phyloP scores from a whole-genome alignment of 192 early-diverging fungal species.

The Linnemannia zychae region DNA sequence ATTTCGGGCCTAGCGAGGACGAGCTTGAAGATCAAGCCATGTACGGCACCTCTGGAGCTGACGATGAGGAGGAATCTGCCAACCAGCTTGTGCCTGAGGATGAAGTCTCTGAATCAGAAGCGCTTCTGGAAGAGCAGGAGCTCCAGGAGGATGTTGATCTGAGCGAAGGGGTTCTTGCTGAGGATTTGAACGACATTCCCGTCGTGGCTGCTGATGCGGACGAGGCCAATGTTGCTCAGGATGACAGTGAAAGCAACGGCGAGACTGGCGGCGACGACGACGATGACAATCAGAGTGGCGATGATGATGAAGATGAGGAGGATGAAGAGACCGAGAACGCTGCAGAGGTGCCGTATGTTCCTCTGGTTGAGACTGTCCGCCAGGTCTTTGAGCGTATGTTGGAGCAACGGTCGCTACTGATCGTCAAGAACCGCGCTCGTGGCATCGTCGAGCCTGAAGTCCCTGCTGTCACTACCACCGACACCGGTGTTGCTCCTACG shows the following conservation, averaged over 20 bases:
- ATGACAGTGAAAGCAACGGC: neutral
- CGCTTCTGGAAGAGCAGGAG: conserved; percentile 29
- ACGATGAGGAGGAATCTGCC: neutral
- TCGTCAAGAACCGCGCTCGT: conserved; percentile 52
- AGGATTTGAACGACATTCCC: conserved; percentile 32
- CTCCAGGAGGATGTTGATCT: conserved; percentile 32
- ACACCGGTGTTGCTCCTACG: neutral
- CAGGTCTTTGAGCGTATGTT: conserved; percentile 54
- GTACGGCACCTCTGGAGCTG: neutral
- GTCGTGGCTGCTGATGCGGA: neutral
- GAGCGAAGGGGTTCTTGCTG: conserved; percentile 23
- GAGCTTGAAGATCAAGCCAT: conserved; percentile 10
- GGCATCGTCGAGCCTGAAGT: conserved; percentile 30
- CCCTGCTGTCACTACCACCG: neutral
- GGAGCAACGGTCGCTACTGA: conserved; percentile 34
- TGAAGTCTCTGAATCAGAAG: conserved; percentile 44
- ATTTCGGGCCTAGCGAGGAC: neutral
- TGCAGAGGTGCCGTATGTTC: conserved; percentile 19
- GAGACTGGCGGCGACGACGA: neutral
- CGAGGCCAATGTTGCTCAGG: neutral
- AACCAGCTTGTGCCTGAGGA: conserved; percentile 14
- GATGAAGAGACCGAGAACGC: neutral
- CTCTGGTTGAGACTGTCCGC: conserved; percentile 33
- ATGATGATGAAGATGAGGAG: conserved; percentile 2
- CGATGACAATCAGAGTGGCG: neutral